These are phyloP conservation scores for Megacollybia marginata DNA, from an alignment of 768 basidiomycete species.

Conservation along the genomic window DNA sequence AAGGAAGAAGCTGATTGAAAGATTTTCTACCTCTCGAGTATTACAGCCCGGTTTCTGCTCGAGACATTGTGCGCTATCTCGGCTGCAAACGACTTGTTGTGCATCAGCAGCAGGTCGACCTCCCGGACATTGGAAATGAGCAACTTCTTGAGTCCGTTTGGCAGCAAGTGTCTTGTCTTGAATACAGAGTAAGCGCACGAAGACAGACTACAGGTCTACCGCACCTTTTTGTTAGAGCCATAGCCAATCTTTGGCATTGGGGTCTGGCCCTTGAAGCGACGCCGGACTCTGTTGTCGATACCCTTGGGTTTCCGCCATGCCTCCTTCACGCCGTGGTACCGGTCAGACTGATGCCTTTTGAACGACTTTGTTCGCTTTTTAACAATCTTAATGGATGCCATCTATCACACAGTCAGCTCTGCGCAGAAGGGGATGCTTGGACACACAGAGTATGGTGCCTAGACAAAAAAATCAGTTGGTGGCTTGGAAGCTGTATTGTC, in stretches of 20 bases:
- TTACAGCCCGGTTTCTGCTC: conserved; percentile 87
- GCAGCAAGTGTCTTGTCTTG: conserved; percentile 90
- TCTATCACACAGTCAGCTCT: conserved; percentile 15
- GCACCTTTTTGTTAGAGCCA: conserved; percentile 15
- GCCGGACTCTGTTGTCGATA: conserved; percentile 97
- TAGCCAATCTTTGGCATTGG: conserved; percentile 84
- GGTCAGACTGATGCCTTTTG: conserved; percentile 99
- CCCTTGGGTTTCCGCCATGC: conserved; percentile 99
- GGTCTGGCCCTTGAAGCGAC: conserved; percentile 91
- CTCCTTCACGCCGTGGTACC: conserved; percentile 95
- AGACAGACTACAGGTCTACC: neutral
- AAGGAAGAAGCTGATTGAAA: neutral
- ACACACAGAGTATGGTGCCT: too few species aligned
- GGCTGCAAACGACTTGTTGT: conserved; percentile 93
- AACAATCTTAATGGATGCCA: conserved; percentile 32
- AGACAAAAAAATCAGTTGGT: too few species aligned
- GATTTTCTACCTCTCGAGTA: conserved; percentile 79
- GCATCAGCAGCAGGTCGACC: conserved; percentile 93
- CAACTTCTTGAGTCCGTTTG: conserved; percentile 94
- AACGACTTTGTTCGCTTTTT: conserved; percentile 96
- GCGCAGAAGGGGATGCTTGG: conserved; percentile 65
- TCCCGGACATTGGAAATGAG: conserved; percentile 91
- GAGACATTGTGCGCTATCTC: conserved; percentile 96
- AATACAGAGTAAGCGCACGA: too few species aligned
- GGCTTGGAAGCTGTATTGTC: too few species aligned